A percentile compares a stretch with the other conserved stretches of the same genome.
These are phyloP conservation scores for Platanthera guangdongensis DNA, from an alignment of 106 monocot species.

Conservation along the genomic window DNA sequence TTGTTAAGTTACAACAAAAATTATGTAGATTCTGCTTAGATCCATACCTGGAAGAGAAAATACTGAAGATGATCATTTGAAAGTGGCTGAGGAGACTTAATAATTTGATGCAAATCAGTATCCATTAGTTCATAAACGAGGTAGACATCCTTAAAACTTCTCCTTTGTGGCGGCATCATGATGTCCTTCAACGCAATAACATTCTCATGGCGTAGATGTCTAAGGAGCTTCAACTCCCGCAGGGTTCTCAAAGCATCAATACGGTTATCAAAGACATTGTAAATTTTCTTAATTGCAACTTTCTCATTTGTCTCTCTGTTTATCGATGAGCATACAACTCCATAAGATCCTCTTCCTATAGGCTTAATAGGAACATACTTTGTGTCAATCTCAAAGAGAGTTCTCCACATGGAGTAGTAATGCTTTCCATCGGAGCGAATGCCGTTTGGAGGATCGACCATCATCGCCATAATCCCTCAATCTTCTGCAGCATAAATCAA, in stretches of 20 bases:
- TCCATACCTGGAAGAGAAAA: slow-evolving; percentile 27
- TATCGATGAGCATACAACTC: slow-evolving; percentile 47
- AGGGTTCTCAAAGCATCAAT: slow-evolving; percentile 51
- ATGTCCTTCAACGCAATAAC: slow-evolving; percentile 52
- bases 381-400: slow-evolving; percentile 23
- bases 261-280: slow-evolving; percentile 46
- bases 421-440: slow-evolving; percentile 22
- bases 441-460: slow-evolving; percentile 37
- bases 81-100: slow-evolving; percentile 27
- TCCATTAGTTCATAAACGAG: slow-evolving; percentile 60
- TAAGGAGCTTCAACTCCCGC: slow-evolving; percentile 51
- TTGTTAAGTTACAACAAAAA: not conserved
- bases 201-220: slow-evolving; percentile 43
- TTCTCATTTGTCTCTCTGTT: slow-evolving; percentile 55
- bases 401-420: slow-evolving; percentile 33
- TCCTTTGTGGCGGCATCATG: slow-evolving; percentile 38
- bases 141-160: slow-evolving; percentile 50
- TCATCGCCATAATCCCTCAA: slow-evolving; percentile 15
- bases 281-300: slow-evolving; percentile 53
- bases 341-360: slow-evolving; percentile 54
- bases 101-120: slow-evolving; percentile 43
- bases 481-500: not conserved
- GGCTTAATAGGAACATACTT: slow-evolving; percentile 37
- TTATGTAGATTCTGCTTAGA: not conserved
- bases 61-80: slow-evolving; percentile 30